Conservation (phyloP, 352 stramenopile genomes). For the Globisporangium barbulae region DNA sequence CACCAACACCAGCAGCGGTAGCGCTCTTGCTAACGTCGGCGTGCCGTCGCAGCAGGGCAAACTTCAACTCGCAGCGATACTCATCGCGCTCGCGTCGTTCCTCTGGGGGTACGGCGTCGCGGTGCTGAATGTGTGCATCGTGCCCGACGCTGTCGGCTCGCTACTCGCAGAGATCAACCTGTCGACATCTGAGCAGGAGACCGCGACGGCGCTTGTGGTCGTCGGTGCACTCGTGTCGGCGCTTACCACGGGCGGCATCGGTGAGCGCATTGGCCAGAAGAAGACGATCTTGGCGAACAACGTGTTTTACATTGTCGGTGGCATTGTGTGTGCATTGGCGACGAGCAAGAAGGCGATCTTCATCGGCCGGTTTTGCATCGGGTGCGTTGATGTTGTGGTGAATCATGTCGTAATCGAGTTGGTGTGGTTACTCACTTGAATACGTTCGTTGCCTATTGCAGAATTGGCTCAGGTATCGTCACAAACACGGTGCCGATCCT, state of each 20-base stretch:
- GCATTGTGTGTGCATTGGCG: conserved; percentile 49
- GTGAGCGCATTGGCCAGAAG: conserved; percentile 56
- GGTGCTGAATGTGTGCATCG: conserved; percentile 80
- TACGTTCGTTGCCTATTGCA: not conserved
- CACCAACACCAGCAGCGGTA: not conserved
- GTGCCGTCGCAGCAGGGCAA: not conserved
- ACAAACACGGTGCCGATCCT: conserved; percentile 84
- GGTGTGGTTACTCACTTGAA: not conserved
- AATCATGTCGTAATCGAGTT: not conserved
- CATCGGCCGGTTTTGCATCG: conserved; percentile 54
- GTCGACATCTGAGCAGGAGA: conserved; percentile 67
- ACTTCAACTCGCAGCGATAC: conserved; percentile 49
- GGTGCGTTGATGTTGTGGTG: conserved; percentile 15
- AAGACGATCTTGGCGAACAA: conserved; percentile 73
- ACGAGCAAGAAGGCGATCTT: conserved; percentile 62
- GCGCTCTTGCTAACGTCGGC: not conserved
- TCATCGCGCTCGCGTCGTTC: conserved; percentile 76
- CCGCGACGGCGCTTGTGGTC: conserved; percentile 68
- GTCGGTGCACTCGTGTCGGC: conserved; percentile 69
- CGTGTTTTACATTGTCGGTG: conserved; percentile 60
- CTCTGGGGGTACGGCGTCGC: conserved; percentile 71
- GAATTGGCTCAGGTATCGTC: conserved; percentile 65
- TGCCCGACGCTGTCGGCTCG: conserved; percentile 64
- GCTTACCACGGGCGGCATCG: conserved; percentile 47
- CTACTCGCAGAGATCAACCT: conserved; percentile 74